A percentile compares a stretch with the other conserved stretches of the same genome.
These are phyloP conservation scores for Lactarius tabidus DNA, from an alignment of 768 basidiomycete genomes.

Conservation along the genomic window DNA sequence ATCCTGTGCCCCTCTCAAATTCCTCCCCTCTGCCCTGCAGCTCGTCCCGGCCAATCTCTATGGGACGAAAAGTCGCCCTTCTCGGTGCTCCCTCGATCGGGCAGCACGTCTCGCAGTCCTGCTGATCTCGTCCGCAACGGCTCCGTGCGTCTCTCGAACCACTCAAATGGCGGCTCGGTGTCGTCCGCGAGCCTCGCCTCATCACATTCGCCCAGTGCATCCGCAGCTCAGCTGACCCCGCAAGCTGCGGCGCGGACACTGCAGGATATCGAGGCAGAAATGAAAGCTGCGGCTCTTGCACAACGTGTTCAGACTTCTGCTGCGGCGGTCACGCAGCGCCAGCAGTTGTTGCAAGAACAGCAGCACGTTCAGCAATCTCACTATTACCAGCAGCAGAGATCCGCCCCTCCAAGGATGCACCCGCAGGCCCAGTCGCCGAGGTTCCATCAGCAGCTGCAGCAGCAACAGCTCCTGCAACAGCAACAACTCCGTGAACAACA, in stretches of 20 bases:
- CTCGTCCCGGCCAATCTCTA: conserved; percentile 62
- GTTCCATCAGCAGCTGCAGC: conserved; percentile 72
- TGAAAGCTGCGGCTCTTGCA: conserved; percentile 52
- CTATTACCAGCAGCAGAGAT: conserved; percentile 41
- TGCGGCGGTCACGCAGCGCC: conserved; percentile 38
- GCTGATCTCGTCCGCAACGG: conserved; percentile 30
- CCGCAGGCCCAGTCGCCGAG: conserved; percentile 75
- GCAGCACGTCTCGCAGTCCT: conserved; percentile 15
- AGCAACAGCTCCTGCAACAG: conserved; percentile 56
- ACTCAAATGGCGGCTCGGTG: conserved; percentile 18
- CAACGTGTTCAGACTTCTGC: conserved; percentile 28
- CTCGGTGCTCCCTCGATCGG: conserved; percentile 53
- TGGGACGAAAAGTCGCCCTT: conserved; percentile 82
- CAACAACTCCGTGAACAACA: conserved; percentile 61
- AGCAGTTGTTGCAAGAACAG: conserved; percentile 35
- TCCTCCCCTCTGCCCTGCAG: conserved; percentile 36
- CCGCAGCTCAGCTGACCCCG: conserved; percentile 32
- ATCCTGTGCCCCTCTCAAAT: conserved; percentile 30
- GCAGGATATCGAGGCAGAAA: conserved; percentile 82
- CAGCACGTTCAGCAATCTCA: conserved; percentile 36
- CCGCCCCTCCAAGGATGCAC: conserved; percentile 71
- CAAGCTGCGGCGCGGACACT: conserved; percentile 43
- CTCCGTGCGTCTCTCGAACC: conserved; percentile 24
- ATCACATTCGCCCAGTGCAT: conserved; percentile 15
- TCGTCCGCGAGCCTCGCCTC: conserved; percentile 23